Conservation (phyloP, 2,329 filamentous ascomycete genomes). For the Didymellaceae sp. region DNA sequence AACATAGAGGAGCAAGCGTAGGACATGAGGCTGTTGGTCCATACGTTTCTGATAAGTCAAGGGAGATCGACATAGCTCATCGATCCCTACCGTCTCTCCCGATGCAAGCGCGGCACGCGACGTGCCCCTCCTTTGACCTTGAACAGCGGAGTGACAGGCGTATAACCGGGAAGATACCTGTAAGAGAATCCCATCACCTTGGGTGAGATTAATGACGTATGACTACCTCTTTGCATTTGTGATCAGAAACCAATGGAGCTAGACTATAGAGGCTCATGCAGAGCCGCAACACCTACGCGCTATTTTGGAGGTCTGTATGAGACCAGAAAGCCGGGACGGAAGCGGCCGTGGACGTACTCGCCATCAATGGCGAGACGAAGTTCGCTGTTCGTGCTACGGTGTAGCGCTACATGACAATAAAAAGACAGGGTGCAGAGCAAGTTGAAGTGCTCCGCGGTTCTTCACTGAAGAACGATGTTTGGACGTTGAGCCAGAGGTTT, state of each 20-base stretch:
- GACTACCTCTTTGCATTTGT: constrained; percentile 24
- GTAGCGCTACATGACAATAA: constrained; percentile 22
- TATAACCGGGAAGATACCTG: constrained; percentile 21
- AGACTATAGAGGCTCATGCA: constrained; percentile 10
- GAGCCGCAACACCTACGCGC: constrained; percentile 22
- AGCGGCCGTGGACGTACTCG: constrained; percentile 4
- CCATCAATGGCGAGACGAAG: constrained; percentile 17
- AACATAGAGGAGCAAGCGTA: neutral
- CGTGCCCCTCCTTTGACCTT: constrained; percentile 17
- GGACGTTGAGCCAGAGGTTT: constrained; percentile 76
- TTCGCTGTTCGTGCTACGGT: constrained; percentile 25
- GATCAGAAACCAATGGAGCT: constrained; percentile 12
- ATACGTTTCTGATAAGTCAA: constrained; percentile 20
- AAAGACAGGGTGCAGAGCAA: constrained; percentile 55
- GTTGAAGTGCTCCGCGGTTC: constrained; percentile 68
- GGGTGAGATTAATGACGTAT: constrained; percentile 11
- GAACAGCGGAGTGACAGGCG: constrained; percentile 18
- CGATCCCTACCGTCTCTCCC: constrained; percentile 33
- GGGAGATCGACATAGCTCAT: constrained; percentile 28
- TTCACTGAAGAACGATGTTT: constrained; percentile 60
- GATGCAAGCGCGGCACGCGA: constrained; percentile 38
- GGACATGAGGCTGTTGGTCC: constrained; percentile 14
- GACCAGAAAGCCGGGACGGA: constrained; percentile 20
- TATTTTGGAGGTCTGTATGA: constrained; percentile 16
- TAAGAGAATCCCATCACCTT: neutral